Base-by-base conservation (phyloP, 108 stramenopile species). In the Aurantiochytrium sp. region DNA sequence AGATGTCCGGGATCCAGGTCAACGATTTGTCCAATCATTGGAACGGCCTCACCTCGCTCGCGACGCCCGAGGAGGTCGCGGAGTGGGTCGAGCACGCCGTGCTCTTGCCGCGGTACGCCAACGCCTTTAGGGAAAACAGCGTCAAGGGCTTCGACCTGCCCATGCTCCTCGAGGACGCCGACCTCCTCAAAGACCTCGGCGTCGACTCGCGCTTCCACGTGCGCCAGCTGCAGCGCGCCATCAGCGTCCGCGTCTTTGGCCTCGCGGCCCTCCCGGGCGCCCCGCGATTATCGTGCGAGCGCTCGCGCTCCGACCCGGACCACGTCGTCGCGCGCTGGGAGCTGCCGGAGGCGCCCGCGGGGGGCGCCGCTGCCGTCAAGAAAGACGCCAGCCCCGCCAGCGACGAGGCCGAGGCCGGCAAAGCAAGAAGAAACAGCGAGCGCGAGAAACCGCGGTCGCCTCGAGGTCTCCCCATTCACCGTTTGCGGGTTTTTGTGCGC, bases 41-140 rank as follows among this genome's bases (percentile, higher is more conserved):
- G 73, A 6, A 24, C 42, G 8, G 73, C 12, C 73, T 81, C 42
- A 81, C 73, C 42, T 41, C 73, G n/a, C 73, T 81, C 27, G 45
- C 45, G n/a, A 81, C 73, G 30, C 42, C 73, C 39, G 42, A 81
- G 73, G 73, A 81, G 27, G 73, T 81, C 0, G 73, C 39, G 39
- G 73, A 81, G 8, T 81, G 73, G 73, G 73, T 81, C 21, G 73
- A 41, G 39, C 39, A 81, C 73, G 73, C 73, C 2, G 73, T 81
- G 21, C 73, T 81, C 10, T 24, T 81, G 39, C 73, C 73, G 19
- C 73, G 45, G 12, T 48, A 81, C 45, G 45, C 39, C n/a, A 12
- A 22, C 30, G 45, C 39, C 39, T 81, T 81, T 48, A 12, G 45
- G 12, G 73, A 81, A 30, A 81, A 81, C 39, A 48, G 73, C 45